Percentiles rank a stretch among this genome's conserved stretches.
phyloP scores from a whole-genome alignment of 1,139 yeast species.

The Eremothecium sinecaudum region DNA sequence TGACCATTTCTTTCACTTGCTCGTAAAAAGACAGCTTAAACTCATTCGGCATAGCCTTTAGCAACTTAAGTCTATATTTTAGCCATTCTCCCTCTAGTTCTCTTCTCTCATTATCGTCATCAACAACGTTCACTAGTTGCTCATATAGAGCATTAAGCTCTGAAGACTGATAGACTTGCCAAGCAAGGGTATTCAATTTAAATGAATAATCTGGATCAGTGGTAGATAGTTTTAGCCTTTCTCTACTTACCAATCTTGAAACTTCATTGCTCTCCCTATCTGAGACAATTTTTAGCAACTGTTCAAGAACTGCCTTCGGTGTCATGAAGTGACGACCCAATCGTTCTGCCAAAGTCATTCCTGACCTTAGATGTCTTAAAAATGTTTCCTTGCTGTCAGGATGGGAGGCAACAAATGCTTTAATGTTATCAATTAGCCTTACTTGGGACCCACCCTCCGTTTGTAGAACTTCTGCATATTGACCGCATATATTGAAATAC shows the following conservation, averaged over 20 bases:
- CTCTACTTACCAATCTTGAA: conserved; percentile 33
- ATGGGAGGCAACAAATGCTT: conserved; percentile 36
- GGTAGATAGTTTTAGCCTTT: conserved; percentile 41
- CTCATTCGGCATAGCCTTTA: conserved; percentile 39
- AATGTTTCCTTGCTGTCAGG: conserved; percentile 39
- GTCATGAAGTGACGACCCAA: conserved; percentile 46
- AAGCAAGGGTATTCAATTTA: conserved; percentile 39
- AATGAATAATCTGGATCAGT: conserved; percentile 35
- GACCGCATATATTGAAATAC: conserved; percentile 42
- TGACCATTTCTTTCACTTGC: conserved; percentile 48
- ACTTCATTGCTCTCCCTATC: conserved; percentile 36
- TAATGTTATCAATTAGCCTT: conserved; percentile 42
- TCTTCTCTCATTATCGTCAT: conserved; percentile 56
- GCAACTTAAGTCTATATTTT: conserved; percentile 45
- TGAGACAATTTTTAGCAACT: conserved; percentile 41
- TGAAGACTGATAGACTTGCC: conserved; percentile 43
- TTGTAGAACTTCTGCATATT: conserved; percentile 34
- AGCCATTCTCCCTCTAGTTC: conserved; percentile 51
- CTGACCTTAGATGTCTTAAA: conserved; percentile 53
- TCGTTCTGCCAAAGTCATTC: conserved; percentile 46
- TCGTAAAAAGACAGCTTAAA: conserved; percentile 36
- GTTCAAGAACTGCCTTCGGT: conserved; percentile 41
- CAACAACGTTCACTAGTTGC: conserved; percentile 47
- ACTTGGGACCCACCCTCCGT: conserved; percentile 37
- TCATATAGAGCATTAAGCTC: conserved; percentile 46